phyloP scores from a whole-genome alignment of 1,284 basidiomycete genomes.

The Hypsizygus ulmarius region DNA sequence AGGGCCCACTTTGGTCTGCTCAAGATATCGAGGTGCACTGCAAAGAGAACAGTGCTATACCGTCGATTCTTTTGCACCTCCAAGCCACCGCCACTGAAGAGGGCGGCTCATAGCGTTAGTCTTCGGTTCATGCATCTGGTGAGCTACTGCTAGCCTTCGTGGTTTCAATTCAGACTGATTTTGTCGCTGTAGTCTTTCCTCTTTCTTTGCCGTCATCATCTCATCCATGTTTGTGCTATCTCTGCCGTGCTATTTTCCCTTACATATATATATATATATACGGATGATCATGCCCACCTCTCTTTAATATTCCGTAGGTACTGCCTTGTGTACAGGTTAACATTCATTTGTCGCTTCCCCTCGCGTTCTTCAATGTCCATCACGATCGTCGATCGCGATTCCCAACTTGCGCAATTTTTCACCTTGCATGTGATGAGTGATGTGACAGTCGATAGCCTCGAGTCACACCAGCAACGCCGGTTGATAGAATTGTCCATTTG shows the following conservation, averaged over 20 bases:
- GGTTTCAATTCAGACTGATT: background rate
- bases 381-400: no score
- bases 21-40: slow-evolving; percentile 68
- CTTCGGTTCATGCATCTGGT: slow-evolving; percentile 5
- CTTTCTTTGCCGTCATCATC: slow-evolving; percentile 6
- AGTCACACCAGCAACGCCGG: no score
- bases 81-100: slow-evolving; percentile 43
- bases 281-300: background rate
- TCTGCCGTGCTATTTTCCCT: slow-evolving; percentile 4
- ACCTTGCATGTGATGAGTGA: background rate
- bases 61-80: slow-evolving; percentile 54
- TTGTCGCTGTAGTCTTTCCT: slow-evolving; percentile 1
- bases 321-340: no score
- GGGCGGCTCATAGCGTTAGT: slow-evolving; percentile 15
- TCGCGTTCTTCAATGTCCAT: no score
- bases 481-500: slow-evolving; percentile 6
- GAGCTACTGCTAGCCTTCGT: background rate
- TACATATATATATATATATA: slow-evolving; percentile 1
- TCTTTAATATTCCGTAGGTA: background rate
- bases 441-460: slow-evolving; percentile 7
- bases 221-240: background rate
- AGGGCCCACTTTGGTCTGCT: slow-evolving; percentile 59
- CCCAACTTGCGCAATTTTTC: no score
- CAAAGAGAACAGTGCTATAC: slow-evolving; percentile 68
- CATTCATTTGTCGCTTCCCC: no score